Percentiles rank a stretch among this genome's conserved stretches.
Evolutionary conservation across 2,329 filamentous ascomycete species (phyloP).

Genomic region (Orbilia ellipsospora): DNA sequence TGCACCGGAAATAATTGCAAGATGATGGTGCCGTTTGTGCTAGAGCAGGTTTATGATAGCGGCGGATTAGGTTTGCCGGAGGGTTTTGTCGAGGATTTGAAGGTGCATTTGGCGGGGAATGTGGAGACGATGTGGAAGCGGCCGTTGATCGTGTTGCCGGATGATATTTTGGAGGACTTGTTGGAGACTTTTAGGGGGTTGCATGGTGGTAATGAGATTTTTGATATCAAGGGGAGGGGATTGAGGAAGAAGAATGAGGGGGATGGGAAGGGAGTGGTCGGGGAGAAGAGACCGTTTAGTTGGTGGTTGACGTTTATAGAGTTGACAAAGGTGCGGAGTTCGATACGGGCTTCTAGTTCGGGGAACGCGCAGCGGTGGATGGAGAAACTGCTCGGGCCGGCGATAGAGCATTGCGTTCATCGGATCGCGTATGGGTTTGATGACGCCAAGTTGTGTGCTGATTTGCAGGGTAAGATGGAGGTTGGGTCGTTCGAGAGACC

Average conservation of each 20-base stretch:
- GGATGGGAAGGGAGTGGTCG: not conserved
- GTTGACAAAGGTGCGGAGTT: conserved; percentile 34
- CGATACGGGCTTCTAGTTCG: conserved; percentile 25
- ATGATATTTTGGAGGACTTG: conserved; percentile 29
- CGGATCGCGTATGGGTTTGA: conserved; percentile 40
- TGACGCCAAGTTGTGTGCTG: conserved; percentile 32
- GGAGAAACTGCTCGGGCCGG: conserved; percentile 44
- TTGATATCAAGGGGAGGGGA: not conserved
- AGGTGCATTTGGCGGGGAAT: conserved; percentile 28
- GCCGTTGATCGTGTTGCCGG: conserved; percentile 35
- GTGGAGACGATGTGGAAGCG: conserved; percentile 52
- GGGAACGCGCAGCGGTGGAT: conserved; percentile 32
- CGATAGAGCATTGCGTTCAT: conserved; percentile 52
- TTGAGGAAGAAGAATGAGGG: not conserved
- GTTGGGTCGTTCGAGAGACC: conserved; percentile 33
- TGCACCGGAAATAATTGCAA: conserved; percentile 55
- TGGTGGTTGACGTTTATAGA: conserved; percentile 44
- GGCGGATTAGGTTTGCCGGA: conserved; percentile 43
- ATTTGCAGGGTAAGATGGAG: conserved; percentile 44
- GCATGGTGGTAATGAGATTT: conserved; percentile 1
- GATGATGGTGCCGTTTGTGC: conserved; percentile 52
- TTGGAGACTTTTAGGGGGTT: conserved; percentile 31
- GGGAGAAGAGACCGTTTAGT: conserved; percentile 19
- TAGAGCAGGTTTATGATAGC: conserved; percentile 47
- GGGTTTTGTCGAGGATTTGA: conserved; percentile 9